Evolutionary conservation across 768 basidiomycete genomes (phyloP).

Genomic region (Tulasnella sp.): DNA sequence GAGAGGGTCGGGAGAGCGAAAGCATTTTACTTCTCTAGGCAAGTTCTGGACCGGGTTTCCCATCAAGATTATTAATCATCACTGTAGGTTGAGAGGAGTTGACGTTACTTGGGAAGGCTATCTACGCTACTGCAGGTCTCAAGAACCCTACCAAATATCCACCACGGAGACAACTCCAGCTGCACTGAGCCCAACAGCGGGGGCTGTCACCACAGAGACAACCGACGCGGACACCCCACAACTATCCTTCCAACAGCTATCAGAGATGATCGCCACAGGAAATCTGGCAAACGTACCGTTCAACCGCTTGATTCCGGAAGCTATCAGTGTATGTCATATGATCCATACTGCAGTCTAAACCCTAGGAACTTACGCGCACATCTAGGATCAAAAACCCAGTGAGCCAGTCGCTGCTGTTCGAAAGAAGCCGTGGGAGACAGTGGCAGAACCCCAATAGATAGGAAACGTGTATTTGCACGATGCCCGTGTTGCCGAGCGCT

Average conservation of each 20-base stretch:
- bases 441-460: neutral
- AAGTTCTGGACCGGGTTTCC: neutral
- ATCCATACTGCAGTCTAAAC: neutral
- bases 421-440: slow-evolving; percentile 9
- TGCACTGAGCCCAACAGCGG: neutral
- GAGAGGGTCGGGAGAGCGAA: slow-evolving; percentile 3
- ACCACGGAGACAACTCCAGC: neutral
- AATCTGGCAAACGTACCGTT: neutral
- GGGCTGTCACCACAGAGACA: neutral
- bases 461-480: no score
- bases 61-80: neutral
- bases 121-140: neutral
- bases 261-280: slow-evolving; percentile 5
- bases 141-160: neutral
- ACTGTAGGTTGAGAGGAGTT: neutral
- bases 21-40: slow-evolving; percentile 12
- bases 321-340: slow-evolving; percentile 3
- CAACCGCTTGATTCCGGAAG: slow-evolving; percentile 9
- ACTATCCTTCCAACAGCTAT: slow-evolving; percentile 5
- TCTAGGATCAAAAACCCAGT: slow-evolving; percentile 3
- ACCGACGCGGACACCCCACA: neutral
- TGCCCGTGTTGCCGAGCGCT: no score
- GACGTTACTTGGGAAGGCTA: slow-evolving; percentile 4
- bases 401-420: neutral
- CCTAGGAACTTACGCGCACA: no score